Evolutionary conservation across 495 filamentous ascomycete genomes (phyloP), one percentile per base, ranked within the genome.

Genomic region (Ramalina peruviana): DNA sequence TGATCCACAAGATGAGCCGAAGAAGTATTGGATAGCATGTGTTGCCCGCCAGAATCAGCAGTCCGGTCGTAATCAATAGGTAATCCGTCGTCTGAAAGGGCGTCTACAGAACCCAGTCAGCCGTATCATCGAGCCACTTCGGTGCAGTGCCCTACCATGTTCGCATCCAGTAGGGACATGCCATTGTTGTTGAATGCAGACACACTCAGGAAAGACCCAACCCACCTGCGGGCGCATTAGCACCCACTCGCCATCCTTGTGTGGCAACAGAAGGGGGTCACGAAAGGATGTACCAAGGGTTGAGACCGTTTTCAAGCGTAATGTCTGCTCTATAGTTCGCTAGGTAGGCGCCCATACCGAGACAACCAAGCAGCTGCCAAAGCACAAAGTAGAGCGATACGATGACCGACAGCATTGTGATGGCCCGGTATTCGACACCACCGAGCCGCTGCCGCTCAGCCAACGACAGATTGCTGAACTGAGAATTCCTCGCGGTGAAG

Each of bases 111-210:
- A 37, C 1, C 15, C 5, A 30, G 20, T 6, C 45, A 6, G 2
- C 4, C 1, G 5, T 37, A 47, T 5, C 1, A 17, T 39, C 39
- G 23, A 40, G 1, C 15, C 15, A 20, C 43, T 12, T 20, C 17
- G 27, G 30, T 11, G 30, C 9, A 33, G 5, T 10, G 7, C 30
- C 42, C 51, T 58, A 66, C 73, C 81, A 93, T 87, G 54, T 93
- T 93, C 17, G 74, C 69, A 62, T 93, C 87, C 39, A 94, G 63
- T 30, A 94, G 74, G 17, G 78, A 79, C 87, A 95, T 89, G 19
- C 88, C 88, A 19, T 75, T 82, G 59, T 93, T 95, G 55, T 85
- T 88, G 63, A 95, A 95, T 3, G 85, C 88, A 44, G 81, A 86
- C 15, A 78, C 69, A 37, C 75, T 73, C 56, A 82, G 79, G 65